Percentiles rank a stretch among this genome's conserved stretches.
Evolutionary conservation across 805 yeast species (phyloP).

Genomic region (Ogataea pilisensis): DNA sequence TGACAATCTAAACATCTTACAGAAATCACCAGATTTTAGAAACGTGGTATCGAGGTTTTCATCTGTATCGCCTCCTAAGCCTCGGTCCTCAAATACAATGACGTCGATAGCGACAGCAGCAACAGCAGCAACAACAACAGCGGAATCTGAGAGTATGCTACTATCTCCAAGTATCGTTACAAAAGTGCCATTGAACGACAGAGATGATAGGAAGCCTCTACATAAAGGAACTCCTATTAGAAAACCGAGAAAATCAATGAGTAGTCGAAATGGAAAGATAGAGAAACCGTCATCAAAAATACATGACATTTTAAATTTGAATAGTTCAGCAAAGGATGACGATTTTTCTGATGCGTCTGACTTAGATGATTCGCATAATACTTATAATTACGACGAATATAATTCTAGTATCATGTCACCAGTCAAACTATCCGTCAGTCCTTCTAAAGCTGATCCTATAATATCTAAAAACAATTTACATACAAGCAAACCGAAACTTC

Average conservation of each 20-base stretch:
- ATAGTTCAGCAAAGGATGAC: conserved; percentile 3
- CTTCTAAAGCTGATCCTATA: neutral
- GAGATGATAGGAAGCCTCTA: conserved; percentile 9
- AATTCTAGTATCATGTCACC: conserved; percentile 20
- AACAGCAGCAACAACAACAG: neutral
- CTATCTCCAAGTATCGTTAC: conserved; percentile 2
- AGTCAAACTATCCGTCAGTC: conserved; percentile 9
- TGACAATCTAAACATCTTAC: conserved; percentile 8
- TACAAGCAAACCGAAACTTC: neutral
- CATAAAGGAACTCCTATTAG: conserved; percentile 16
- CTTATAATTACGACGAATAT: conserved; percentile 16
- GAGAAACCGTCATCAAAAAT: neutral
- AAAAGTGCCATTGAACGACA: conserved; percentile 12
- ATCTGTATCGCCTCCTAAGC: neutral
- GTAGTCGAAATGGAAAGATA: neutral
- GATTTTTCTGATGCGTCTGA: conserved; percentile 13
- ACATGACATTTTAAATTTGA: neutral
- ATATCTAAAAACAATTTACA: neutral
- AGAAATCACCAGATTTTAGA: conserved; percentile 1
- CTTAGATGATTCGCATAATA: conserved; percentile 6
- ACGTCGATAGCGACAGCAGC: too few species aligned
- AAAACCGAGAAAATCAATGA: neutral
- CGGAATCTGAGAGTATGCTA: neutral
- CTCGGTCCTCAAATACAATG: too few species aligned
- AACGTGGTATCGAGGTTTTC: neutral